These are phyloP conservation scores for Cutaneotrichosporon sp. DNA, from an alignment of 1,284 basidiomycete genomes.

Conservation along the genomic window DNA sequence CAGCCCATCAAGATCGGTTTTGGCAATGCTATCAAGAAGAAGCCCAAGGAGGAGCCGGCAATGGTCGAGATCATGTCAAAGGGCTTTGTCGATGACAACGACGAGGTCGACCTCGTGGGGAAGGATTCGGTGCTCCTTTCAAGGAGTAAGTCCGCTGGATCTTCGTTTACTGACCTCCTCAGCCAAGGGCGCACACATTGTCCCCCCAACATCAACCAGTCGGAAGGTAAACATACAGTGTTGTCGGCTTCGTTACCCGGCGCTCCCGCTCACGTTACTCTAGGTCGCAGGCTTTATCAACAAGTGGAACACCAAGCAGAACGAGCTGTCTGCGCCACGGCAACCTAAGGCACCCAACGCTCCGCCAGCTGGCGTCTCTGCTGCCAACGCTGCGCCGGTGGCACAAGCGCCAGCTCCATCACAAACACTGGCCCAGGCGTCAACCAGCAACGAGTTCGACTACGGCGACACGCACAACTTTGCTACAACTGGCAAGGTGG, in stretches of 20 bases:
- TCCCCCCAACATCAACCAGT: slow-evolving; percentile 78
- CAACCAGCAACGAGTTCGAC: slow-evolving; percentile 64
- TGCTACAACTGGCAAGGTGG: slow-evolving; percentile 58
- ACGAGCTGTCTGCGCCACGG: slow-evolving; percentile 61
- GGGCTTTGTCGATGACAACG: slow-evolving; percentile 58
- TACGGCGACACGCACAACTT: slow-evolving; percentile 64
- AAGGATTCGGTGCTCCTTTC: slow-evolving; percentile 53
- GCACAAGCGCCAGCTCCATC: slow-evolving; percentile 36
- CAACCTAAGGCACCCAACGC: slow-evolving; percentile 27
- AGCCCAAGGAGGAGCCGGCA: slow-evolving; percentile 34
- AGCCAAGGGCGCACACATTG: slow-evolving; percentile 63
- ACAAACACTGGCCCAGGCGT: not conserved
- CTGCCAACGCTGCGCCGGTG: slow-evolving; percentile 32
- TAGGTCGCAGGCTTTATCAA: slow-evolving; percentile 84
- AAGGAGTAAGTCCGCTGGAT: slow-evolving; percentile 42
- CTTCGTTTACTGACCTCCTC: slow-evolving; percentile 17
- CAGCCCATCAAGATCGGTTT: slow-evolving; percentile 46
- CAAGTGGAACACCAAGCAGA: slow-evolving; percentile 93
- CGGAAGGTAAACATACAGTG: slow-evolving; percentile 68
- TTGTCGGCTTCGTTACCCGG: not conserved
- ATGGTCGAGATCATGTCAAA: slow-evolving; percentile 41
- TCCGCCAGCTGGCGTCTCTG: slow-evolving; percentile 36
- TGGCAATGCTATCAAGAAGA: slow-evolving; percentile 27
- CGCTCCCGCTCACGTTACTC: slow-evolving; percentile 7
- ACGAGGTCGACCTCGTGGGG: slow-evolving; percentile 63